Evolutionary conservation across 108 stramenopile species (phyloP).

Genomic region (Fistulifera solaris): DNA sequence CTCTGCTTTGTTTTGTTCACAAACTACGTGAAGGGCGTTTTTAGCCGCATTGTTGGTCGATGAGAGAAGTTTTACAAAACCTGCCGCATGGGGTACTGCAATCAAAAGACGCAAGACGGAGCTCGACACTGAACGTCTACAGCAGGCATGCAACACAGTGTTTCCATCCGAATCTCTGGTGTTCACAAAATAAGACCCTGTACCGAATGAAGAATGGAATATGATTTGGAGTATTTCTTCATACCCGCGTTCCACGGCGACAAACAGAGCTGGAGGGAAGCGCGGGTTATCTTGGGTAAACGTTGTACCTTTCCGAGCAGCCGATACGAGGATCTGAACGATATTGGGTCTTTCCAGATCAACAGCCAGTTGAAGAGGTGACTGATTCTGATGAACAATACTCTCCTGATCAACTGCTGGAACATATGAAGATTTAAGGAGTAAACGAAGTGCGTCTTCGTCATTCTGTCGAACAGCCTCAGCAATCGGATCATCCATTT

Average conservation of each 20-base stretch:
- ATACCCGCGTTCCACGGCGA: constrained; percentile 44
- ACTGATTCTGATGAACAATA: not conserved
- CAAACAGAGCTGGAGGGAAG: constrained; percentile 32
- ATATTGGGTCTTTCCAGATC: constrained; percentile 16
- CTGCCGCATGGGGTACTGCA: not conserved
- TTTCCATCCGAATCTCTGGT: constrained; percentile 12
- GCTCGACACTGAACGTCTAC: constrained; percentile 15
- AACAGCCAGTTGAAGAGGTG: constrained; percentile 13
- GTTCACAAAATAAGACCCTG: constrained; percentile 5
- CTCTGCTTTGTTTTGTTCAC: constrained; percentile 18
- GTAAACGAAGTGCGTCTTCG: not conserved
- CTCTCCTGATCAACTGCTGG: not conserved
- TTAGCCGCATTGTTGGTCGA: constrained; percentile 30
- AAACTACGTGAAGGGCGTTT: constrained; percentile 56
- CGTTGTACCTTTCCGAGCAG: not conserved
- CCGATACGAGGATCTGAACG: constrained; percentile 11
- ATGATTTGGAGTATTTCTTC: constrained; percentile 39
- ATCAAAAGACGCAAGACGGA: not conserved
- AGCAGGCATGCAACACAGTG: constrained; percentile 28
- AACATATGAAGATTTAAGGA: not conserved
- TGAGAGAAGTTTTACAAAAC: constrained; percentile 27
- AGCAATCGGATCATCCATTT: constrained; percentile 1
- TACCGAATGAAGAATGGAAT: constrained; percentile 9
- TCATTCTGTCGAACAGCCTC: constrained; percentile 9
- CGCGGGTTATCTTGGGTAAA: constrained; percentile 12